Base-by-base conservation (phyloP, 805 yeast species). In the Grigorovia yakushimaensis region DNA sequence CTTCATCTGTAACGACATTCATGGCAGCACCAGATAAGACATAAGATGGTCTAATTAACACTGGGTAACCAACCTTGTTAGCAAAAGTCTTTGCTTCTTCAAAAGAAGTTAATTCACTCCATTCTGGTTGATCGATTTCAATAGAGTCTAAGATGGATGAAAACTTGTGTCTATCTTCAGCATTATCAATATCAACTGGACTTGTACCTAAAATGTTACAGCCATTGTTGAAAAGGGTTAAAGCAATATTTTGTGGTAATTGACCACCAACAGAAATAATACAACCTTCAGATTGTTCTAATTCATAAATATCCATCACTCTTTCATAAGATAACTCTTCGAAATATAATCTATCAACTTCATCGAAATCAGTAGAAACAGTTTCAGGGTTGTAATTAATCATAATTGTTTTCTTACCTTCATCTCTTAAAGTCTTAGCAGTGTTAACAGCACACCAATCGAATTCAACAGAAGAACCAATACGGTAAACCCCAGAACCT, bases 391-490 rank as follows among this genome's bases (percentile, higher is more conserved):
- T 91, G 72, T 91, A 91, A 75, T 91, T 91, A 64, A 91, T 78
- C 98, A 91, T 91, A 55, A 91, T 81, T 30, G 98, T 91, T 70
- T 82, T 86, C 67, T 81, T 82, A 54, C 95, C 95, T 47, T 79
- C 74, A 46, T 79, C 84, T 68, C 98, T 81, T 59, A 91, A 79
- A 41, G 97, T 88, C 66, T 97, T 82, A 48, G 95, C 96, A 49
- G 98, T 85, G 54, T 93, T 79, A 53, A 91, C 98, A 47, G 98
- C 98, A 76, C 98, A 91, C 98, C 98, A 91, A 69, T 91, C 98
- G 61, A 91, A 91, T 72, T 93, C 98, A 47, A 91, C 98, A 30
- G 97, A 88, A 1, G 97, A 89, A 50, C 98, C 98, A 67, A 91
- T 91, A 70, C 98, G 81, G 78, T 91, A 91, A 45, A 93, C 98